These are phyloP conservation scores for Leccinum olivaceopallidum DNA, from an alignment of 768 basidiomycete genomes.

Conservation along the genomic window DNA sequence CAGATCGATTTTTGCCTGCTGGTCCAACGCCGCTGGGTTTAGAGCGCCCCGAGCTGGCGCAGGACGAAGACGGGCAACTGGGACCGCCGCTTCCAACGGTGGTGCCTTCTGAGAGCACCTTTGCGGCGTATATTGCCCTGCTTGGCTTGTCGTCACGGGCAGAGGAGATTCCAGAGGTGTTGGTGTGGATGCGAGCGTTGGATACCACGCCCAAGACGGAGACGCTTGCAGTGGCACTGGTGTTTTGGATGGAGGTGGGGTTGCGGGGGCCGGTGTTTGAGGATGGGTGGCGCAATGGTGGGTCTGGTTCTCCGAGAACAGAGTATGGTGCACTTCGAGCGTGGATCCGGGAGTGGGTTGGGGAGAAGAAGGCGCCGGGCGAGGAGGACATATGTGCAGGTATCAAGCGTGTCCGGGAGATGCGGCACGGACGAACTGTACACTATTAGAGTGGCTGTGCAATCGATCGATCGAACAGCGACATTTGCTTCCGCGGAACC, in stretches of 20 bases:
- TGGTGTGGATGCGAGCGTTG: conserved; percentile 76
- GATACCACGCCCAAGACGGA: conserved; percentile 42
- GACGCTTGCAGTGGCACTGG: conserved; percentile 62
- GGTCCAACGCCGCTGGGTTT: not conserved
- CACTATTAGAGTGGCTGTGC: not conserved
- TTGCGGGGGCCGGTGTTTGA: conserved; percentile 61
- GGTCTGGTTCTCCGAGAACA: conserved; percentile 11
- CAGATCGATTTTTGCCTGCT: conserved; percentile 14
- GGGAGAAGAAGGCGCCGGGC: conserved; percentile 43
- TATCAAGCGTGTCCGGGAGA: conserved; percentile 27
- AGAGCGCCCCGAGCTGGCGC: conserved; percentile 8
- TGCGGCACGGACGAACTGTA: conserved; percentile 25
- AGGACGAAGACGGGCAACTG: conserved; percentile 4
- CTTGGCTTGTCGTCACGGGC: conserved; percentile 51
- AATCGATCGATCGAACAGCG: not conserved
- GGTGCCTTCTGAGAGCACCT: conserved; percentile 51
- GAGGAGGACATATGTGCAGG: conserved; percentile 38
- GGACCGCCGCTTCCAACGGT: conserved; percentile 35
- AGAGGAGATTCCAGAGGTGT: conserved; percentile 60
- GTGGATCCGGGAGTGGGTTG: conserved; percentile 65
- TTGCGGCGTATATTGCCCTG: conserved; percentile 58
- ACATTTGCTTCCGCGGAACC: conserved; percentile 13
- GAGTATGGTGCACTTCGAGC: conserved; percentile 28
- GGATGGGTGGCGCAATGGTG: conserved; percentile 28
- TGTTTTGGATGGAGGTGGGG: conserved; percentile 73